Base-by-base conservation (phyloP, 805 yeast genomes). In the Clavispora fructus region DNA sequence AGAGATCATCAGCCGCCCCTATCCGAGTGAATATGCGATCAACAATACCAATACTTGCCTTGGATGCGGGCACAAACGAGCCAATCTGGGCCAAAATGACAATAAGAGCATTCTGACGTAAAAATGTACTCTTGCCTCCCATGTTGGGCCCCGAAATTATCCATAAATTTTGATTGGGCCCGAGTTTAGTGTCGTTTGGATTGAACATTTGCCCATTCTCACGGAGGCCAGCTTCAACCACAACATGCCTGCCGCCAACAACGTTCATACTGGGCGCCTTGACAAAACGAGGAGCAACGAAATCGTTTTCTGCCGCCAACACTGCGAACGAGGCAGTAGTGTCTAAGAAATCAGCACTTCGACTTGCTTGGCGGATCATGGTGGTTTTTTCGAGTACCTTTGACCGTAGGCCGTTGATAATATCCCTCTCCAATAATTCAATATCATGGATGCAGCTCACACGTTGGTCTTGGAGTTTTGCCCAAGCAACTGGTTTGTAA, bases 201-300 rank as follows among this genome's bases (percentile, higher is more conserved):
- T 60, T 71, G 49, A 84, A 85, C 45, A 71, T 67, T 13, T 59
- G 64, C 1, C 83, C 78, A 23, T 67, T 65, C 14, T 40, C 45
- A 28, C 45, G 48, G 42, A 56, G 48, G 23, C 52, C 42, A 1
- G 67, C 61, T 58, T 92, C 97, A 2, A 92, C 98, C 13, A 89
- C 90, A 12, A 87, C 59, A 62, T 94, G 98, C 28, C 97, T 71
- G 0, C 98, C 98, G 1, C 72, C 77, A 7, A 32, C 31, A 2
- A 55, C 48, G 7, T 48, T 44, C 8, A 56, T 82, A 78, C 60
- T 65, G 0, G 73, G 67, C 2, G 78, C 67, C 1, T 75, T 64
- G 29, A 76, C 75, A 19, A 92, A 66, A 9, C 55, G 67, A 0
- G 99, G 99, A 44, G 87, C 67, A 0, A 77, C 80, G 40, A 90